These are phyloP conservation scores for Allium cepa DNA, from an alignment of 106 monocot genomes.

Conservation along the genomic window DNA sequence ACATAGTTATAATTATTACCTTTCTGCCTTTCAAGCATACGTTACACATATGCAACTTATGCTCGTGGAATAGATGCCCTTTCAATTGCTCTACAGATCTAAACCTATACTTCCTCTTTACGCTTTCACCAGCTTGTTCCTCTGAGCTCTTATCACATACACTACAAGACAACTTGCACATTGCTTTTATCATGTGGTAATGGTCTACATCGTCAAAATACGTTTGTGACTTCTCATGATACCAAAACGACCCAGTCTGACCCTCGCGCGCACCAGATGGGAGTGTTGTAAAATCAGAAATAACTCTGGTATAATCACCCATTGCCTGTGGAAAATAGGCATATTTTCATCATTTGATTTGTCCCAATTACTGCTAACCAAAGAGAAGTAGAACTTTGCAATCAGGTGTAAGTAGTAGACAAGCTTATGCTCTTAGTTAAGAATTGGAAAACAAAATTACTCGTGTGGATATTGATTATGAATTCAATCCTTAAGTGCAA, in stretches of 20 bases:
- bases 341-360: not conserved
- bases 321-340: slow-evolving; percentile 41
- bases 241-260: slow-evolving; percentile 64
- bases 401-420: too few species aligned
- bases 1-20: slow-evolving; percentile 18
- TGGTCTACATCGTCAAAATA: slow-evolving; percentile 89
- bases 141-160: slow-evolving; percentile 60
- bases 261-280: slow-evolving; percentile 46
- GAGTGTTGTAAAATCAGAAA: slow-evolving; percentile 71
- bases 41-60: slow-evolving; percentile 73
- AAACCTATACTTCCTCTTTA: slow-evolving; percentile 28
- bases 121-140: slow-evolving; percentile 30
- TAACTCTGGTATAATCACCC: slow-evolving; percentile 79
- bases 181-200: slow-evolving; percentile 80
- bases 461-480: too few species aligned
- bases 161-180: slow-evolving; percentile 92
- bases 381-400: too few species aligned
- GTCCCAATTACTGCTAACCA: not conserved
- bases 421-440: too few species aligned
- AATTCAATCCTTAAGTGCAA: too few species aligned
- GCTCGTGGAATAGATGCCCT: slow-evolving; percentile 84
- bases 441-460: too few species aligned
- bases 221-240: slow-evolving; percentile 78
- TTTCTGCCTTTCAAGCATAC: slow-evolving; percentile 94
- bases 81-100: slow-evolving; percentile 85